Percentiles rank a stretch among this genome's conserved stretches.
These are phyloP conservation scores for Globisporangium paroecandrum DNA, from an alignment of 352 stramenopile genomes.

Conservation along the genomic window DNA sequence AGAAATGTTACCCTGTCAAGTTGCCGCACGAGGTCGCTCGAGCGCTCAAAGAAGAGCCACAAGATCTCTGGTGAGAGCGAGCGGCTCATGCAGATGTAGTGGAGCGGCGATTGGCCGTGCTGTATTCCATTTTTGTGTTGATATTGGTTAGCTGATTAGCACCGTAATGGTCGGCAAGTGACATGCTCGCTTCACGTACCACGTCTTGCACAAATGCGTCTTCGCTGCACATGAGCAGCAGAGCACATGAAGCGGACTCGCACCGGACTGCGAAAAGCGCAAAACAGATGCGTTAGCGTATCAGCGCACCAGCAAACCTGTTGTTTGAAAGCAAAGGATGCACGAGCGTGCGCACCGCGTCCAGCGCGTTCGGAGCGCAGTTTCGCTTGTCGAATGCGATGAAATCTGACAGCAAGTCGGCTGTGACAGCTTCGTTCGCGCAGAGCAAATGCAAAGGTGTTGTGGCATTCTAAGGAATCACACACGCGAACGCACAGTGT, in stretches of 20 bases:
- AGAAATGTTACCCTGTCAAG: constrained; percentile 37
- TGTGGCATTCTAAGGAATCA: constrained; percentile 27
- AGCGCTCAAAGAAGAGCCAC: constrained; percentile 72
- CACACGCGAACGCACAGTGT: neutral
- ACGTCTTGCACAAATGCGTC: constrained; percentile 45
- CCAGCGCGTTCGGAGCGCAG: constrained; percentile 6
- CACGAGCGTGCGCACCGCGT: constrained; percentile 2
- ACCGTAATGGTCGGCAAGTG: neutral
- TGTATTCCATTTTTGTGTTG: constrained; percentile 9
- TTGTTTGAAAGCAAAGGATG: too few relatives aligned
- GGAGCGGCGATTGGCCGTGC: constrained; percentile 56
- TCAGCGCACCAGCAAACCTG: neutral
- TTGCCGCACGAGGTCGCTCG: constrained; percentile 45
- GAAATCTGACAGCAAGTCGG: constrained; percentile 36
- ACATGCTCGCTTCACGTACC: neutral
- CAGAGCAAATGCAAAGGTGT: constrained; percentile 53
- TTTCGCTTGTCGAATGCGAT: constrained; percentile 40
- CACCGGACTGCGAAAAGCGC: constrained; percentile 34
- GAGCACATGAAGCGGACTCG: constrained; percentile 57
- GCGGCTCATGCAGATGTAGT: constrained; percentile 70
- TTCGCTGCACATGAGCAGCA: constrained; percentile 45
- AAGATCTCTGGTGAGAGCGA: constrained; percentile 50
- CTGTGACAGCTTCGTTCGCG: constrained; percentile 39
- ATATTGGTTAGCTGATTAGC: neutral
- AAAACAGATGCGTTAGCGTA: neutral